Conservation (phyloP, 805 yeast genomes). For the Candida ficus region DNA sequence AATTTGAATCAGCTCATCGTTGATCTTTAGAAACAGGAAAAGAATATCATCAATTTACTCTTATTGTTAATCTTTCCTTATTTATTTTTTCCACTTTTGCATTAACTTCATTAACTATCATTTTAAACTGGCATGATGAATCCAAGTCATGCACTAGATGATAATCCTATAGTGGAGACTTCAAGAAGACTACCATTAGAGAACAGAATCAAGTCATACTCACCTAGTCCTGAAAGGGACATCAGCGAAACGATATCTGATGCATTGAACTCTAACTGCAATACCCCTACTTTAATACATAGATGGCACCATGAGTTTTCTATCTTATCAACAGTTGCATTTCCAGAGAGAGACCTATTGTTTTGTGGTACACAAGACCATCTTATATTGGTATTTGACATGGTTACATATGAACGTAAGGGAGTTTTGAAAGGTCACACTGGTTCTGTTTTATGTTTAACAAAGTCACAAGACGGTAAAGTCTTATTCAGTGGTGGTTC, state of each 20-base stretch:
- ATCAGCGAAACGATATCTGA: background rate
- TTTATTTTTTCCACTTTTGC: background rate
- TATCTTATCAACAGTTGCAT: slow-evolving; percentile 64
- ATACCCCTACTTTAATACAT: slow-evolving; percentile 42
- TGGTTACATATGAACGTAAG: slow-evolving; percentile 54
- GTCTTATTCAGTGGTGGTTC: slow-evolving; percentile 80
- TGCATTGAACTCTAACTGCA: background rate
- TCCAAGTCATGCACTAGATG: slow-evolving; percentile 15
- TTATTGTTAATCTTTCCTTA: background rate
- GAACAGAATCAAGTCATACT: slow-evolving; percentile 5
- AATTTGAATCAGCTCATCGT: background rate
- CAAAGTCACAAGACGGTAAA: slow-evolving; percentile 46
- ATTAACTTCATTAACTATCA: background rate
- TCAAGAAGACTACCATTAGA: slow-evolving; percentile 18
- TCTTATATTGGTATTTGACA: slow-evolving; percentile 64
- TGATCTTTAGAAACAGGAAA: too few species aligned
- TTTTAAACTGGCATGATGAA: background rate
- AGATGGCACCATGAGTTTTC: slow-evolving; percentile 73
- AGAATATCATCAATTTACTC: too few species aligned
- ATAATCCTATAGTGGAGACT: slow-evolving; percentile 15
- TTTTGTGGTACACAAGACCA: slow-evolving; percentile 93
- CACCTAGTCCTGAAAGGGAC: slow-evolving; percentile 12
- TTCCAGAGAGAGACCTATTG: slow-evolving; percentile 50
- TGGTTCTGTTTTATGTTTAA: slow-evolving; percentile 70
- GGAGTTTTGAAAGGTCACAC: slow-evolving; percentile 54